Evolutionary conservation across 495 filamentous ascomycete species (phyloP).

Genomic region (Aspergillus incahuasiensis): DNA sequence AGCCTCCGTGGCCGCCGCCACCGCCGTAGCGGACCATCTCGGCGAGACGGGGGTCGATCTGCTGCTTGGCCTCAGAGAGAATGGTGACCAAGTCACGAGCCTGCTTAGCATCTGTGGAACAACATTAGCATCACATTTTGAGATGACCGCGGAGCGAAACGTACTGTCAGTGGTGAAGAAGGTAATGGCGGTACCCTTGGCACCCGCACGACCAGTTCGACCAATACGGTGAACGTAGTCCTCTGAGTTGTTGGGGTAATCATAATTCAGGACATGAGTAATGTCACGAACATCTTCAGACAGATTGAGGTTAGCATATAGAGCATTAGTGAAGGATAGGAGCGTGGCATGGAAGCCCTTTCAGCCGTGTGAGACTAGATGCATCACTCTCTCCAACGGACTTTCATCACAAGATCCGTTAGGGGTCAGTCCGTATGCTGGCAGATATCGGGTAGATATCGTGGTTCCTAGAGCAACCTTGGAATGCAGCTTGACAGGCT

Average conservation of each 20-base stretch:
- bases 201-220: slow-evolving; percentile 87
- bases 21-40: slow-evolving; percentile 95
- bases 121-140: slow-evolving; percentile 25
- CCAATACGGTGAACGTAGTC: slow-evolving; percentile 98
- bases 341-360: slow-evolving; percentile 50
- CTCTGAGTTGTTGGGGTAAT: slow-evolving; percentile 99
- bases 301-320: slow-evolving; percentile 70
- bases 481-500: slow-evolving; percentile 66
- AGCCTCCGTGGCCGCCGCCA: slow-evolving; percentile 72
- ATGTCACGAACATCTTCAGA: slow-evolving; percentile 98
- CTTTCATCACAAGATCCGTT: slow-evolving; percentile 54
- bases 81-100: slow-evolving; percentile 92
- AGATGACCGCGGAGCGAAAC: slow-evolving; percentile 31
- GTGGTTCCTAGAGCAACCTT: slow-evolving; percentile 67
- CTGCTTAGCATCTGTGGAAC: slow-evolving; percentile 76
- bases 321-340: slow-evolving; percentile 41
- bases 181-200: slow-evolving; percentile 84
- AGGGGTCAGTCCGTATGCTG: slow-evolving; percentile 45
- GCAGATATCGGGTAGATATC: slow-evolving; percentile 67
- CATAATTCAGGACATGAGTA: slow-evolving; percentile 99
- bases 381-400: slow-evolving; percentile 66
- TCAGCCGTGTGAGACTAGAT: slow-evolving; percentile 62
- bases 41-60: slow-evolving; percentile 89
- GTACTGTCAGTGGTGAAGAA: slow-evolving; percentile 98
- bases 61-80: slow-evolving; percentile 95